Base-by-base conservation (phyloP, 2,329 filamentous ascomycete species). In the Daldinia eschscholtzii region DNA sequence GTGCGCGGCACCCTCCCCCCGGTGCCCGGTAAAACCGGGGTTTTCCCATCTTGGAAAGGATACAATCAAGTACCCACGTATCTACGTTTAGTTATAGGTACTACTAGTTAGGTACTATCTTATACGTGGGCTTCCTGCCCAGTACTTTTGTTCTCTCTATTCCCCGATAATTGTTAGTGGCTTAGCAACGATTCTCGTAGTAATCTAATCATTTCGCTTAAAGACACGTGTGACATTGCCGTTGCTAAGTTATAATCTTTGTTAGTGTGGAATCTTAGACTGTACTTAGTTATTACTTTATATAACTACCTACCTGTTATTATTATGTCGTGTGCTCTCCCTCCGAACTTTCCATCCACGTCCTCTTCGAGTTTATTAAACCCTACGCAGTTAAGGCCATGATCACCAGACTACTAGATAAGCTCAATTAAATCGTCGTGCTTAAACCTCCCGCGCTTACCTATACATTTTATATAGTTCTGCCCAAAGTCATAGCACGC, bases 21-120 rank as follows among this genome's bases (percentile, higher is more conserved):
- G 53, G 53, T 57, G 53, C 41, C 60, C 61, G 58, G 64, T 46
- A 65, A 70, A 70, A 67, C 64, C 63, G 65, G 70, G 70, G 64
- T 57, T 65, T 60, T 59, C 41, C 55, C 46, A 50, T 56, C n/a
- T 48, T 61, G 20, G 30, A n/a, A 55, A 26, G 33, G 13, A n/a
- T 23, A 35, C 33, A 7, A 9, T 35, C 6, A 37, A 13, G 46
- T 13, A 28, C n/a, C 46, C n/a, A 26, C 13, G 20, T 23, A 20
- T 23, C 18, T 18, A 20, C 39, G 20, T 23, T 2, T 23, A 23
- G 20, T 23, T 23, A 23, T 23, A 23, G 20, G 20, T 23, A 9
- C 33, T 35, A 5, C n/a, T n/a, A n/a, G 28, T 7, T 33, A 33
- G 30, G 30, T 33, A 9, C 33, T 35, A 5, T 33, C 20, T 23